Evolutionary conservation across 2,329 filamentous ascomycete genomes (phyloP).

Genomic region (Fusarium dimerum): DNA sequence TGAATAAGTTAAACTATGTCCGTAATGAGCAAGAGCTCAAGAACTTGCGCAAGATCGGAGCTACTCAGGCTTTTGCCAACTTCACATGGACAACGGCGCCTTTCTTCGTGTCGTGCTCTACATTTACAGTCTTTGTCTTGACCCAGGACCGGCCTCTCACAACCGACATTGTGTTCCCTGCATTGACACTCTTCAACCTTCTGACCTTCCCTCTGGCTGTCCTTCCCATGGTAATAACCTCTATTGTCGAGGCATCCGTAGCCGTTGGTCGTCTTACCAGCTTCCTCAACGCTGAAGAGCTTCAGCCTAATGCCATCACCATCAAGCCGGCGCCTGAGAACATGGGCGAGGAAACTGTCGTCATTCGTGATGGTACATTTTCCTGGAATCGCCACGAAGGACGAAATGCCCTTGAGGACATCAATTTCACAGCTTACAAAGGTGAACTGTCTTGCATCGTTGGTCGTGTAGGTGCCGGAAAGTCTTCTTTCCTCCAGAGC

Average conservation of each 20-base stretch:
- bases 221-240: slow-evolving; percentile 95
- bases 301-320: slow-evolving; percentile 81
- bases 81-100: slow-evolving; percentile 98
- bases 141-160: slow-evolving; percentile 79
- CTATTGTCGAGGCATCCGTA: slow-evolving; percentile 94
- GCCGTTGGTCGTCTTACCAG: slow-evolving; percentile 82
- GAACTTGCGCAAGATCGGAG: slow-evolving; percentile 93
- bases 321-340: slow-evolving; percentile 70
- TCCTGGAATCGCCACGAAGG: slow-evolving; percentile 89
- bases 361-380: slow-evolving; percentile 82
- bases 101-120: slow-evolving; percentile 95
- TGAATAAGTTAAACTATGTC: slow-evolving; percentile 95
- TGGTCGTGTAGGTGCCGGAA: slow-evolving; percentile 90
- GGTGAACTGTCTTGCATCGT: slow-evolving; percentile 92
- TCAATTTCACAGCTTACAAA: slow-evolving; percentile 87
- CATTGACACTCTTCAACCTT: slow-evolving; percentile 88
- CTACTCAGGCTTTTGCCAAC: slow-evolving; percentile 89
- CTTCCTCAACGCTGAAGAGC: slow-evolving; percentile 84
- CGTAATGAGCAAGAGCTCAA: slow-evolving; percentile 95
- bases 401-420: slow-evolving; percentile 72
- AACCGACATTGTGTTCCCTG: slow-evolving; percentile 94
- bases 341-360: slow-evolving; percentile 80
- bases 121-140: slow-evolving; percentile 91
- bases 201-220: slow-evolving; percentile 93
- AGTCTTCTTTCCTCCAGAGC: slow-evolving; percentile 87